A percentile compares a stretch with the other conserved stretches of the same genome.
phyloP scores from a whole-genome alignment of 768 basidiomycete species.

The Podaxis pistillaris region DNA sequence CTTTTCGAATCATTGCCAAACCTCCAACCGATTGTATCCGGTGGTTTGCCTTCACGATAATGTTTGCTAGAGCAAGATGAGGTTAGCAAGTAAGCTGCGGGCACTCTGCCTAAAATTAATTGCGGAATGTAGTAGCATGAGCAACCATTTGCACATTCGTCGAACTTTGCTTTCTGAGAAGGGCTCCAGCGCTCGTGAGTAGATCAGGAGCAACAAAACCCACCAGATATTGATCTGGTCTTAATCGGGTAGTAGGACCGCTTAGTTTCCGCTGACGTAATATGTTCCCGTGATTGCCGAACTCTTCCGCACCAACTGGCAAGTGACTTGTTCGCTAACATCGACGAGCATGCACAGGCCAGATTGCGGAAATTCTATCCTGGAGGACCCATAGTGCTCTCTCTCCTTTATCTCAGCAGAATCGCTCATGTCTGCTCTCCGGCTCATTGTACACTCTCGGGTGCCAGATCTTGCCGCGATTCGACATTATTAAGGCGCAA shows the following conservation, averaged over 20 bases:
- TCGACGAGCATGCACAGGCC: not conserved
- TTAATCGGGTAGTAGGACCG: not conserved
- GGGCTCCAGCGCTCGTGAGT: not conserved
- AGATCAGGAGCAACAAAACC: constrained; percentile 7
- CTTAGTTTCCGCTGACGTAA: not conserved
- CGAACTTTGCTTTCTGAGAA: not conserved
- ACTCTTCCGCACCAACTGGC: not conserved
- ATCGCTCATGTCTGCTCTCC: not conserved
- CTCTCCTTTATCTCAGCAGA: not conserved
- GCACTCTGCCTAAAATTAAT: not conserved
- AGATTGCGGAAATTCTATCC: not conserved
- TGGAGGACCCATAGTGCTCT: not conserved
- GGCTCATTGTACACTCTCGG: not conserved
- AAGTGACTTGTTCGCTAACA: not conserved
- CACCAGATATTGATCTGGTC: not conserved
- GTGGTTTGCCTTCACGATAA: not conserved
- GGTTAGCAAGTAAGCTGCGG: not conserved
- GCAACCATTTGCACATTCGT: not conserved
- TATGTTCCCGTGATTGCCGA: constrained; percentile 6
- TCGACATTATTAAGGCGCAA: not conserved
- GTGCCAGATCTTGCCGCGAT: not conserved
- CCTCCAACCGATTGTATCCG: not conserved
- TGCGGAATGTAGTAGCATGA: not conserved
- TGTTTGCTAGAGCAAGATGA: not conserved
- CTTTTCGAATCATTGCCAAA: not conserved